Base-by-base conservation (phyloP, 2,329 filamentous ascomycete species). In the Epichloe amarillans region DNA sequence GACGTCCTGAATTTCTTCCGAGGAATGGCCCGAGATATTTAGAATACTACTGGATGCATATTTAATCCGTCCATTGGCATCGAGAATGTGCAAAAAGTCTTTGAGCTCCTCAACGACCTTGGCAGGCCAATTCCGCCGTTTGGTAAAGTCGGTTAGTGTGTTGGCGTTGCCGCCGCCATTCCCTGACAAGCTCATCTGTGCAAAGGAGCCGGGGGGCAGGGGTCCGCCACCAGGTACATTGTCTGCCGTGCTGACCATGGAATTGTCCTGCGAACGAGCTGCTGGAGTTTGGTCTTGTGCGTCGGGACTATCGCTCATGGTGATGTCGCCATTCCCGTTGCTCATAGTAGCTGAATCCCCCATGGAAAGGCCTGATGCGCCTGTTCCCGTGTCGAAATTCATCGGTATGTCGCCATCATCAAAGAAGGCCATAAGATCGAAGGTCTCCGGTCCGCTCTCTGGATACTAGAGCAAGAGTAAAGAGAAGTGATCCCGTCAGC, bases 61-160 rank as follows among this genome's bases (percentile, higher is more conserved):
- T 53, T 86, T 78, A 59, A 97, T 84, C 56, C 85, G 81, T 38
- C 89, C 88, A 60, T 93, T 83, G 23, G 87, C 80, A 45, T 88
- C 89, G 48, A 97, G 77, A 53, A 97, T 89, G 63, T 95, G 83
- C 50, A 95, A 69, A 69, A 96, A 80, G 66, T 96, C 91, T 62
- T 84, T 86, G 58, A 97, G 73, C 72, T 95, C 90, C 66, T 94
- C 87, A 23, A 96, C 79, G 12, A 95, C 84, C 57, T 87, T 84
- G 64, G 90, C 86, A 15, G 88, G 85, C 91, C 91, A 96, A 63
- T 93, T 79, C 53, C 75, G 70, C 58, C 77, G 68, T 64, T 80
- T 80, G 43, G 76, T 80, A 54, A 80, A 80, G 61, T 80, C 76
- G 53, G 75, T 79, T 55, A 80, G 60, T 15, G 72, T 73, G 60